These are phyloP conservation scores for Colletotrichum chrysophilum DNA, from an alignment of 2,329 filamentous ascomycete species.

Conservation along the genomic window DNA sequence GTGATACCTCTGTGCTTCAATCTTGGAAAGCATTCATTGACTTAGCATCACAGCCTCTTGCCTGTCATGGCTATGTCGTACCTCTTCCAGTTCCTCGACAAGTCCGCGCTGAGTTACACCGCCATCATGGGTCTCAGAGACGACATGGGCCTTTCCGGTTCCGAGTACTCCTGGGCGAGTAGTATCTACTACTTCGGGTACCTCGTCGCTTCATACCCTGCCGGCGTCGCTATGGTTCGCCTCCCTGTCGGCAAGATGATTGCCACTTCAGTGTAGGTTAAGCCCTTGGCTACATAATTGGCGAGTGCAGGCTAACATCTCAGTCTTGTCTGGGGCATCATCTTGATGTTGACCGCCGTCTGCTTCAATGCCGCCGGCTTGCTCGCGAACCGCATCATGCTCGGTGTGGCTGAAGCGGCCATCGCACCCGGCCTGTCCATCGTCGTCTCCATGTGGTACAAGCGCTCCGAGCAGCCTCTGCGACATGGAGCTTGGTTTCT, in stretches of 20 bases:
- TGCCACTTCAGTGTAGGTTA: constrained; percentile 4
- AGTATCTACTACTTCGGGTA: constrained; percentile 60
- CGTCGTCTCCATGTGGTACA: constrained; percentile 39
- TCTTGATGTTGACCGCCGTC: constrained; percentile 27
- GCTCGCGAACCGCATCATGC: constrained; percentile 35
- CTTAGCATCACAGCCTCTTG: constrained; percentile 48
- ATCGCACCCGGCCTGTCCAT: constrained; percentile 34
- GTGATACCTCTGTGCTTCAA: constrained; percentile 41
- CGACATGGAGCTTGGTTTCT: constrained; percentile 38
- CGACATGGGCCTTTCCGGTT: constrained; percentile 49
- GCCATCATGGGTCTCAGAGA: constrained; percentile 45
- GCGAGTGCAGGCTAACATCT: background rate
- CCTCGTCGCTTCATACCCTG: constrained; percentile 35
- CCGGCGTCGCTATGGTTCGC: constrained; percentile 50
- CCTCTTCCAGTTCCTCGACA: constrained; percentile 11
- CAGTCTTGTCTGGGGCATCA: constrained; percentile 26
- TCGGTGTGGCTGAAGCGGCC: constrained; percentile 35
- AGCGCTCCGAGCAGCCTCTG: constrained; percentile 34
- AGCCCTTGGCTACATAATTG: accelerated
- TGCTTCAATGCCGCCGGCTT: constrained; percentile 30
- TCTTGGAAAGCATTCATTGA: constrained; percentile 30
- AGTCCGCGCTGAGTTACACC: constrained; percentile 43
- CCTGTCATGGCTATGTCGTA: constrained; percentile 45
- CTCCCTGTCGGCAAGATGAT: constrained; percentile 36
- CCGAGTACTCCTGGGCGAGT: constrained; percentile 56